Percentiles rank a stretch among this genome's conserved stretches.
phyloP scores from a whole-genome alignment of 202 grass and related monocot species.

The Setaria viridis region DNA sequence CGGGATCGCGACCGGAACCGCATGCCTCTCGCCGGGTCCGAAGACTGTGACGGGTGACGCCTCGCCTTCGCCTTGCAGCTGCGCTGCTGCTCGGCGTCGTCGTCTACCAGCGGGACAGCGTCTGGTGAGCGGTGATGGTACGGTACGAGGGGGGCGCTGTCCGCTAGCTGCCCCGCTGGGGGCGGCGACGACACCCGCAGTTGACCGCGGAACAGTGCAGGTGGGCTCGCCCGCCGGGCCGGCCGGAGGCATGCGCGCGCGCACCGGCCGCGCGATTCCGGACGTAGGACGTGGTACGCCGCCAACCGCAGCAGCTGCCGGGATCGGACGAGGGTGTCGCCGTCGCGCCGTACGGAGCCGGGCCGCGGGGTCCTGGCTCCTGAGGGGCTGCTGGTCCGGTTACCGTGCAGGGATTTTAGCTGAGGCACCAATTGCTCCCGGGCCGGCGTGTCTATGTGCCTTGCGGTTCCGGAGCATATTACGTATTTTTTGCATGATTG shows the following conservation, averaged over 20 bases:
- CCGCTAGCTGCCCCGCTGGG: not conserved
- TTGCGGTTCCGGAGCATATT: conserved; percentile 1
- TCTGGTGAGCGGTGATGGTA: conserved; percentile 45
- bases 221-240: not conserved
- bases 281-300: conserved; percentile 12
- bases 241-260: not conserved
- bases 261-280: too few relatives aligned
- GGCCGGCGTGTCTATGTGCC: not conserved
- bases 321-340: not conserved
- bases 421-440: not conserved
- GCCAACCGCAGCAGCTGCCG: not conserved
- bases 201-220: conserved; percentile 37
- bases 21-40: not conserved
- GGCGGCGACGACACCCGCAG: not conserved
- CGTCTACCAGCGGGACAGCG: not conserved
- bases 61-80: not conserved
- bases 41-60: conserved; percentile 41
- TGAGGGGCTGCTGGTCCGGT: not conserved
- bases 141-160: conserved; percentile 12
- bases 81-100: not conserved
- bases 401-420: too few relatives aligned
- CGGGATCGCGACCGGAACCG: not conserved
- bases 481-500: not conserved
- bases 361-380: not conserved
- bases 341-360: conserved; percentile 16